Evolutionary conservation across 306 rosid genomes (phyloP).

Genomic region (Vicia sativa): DNA sequence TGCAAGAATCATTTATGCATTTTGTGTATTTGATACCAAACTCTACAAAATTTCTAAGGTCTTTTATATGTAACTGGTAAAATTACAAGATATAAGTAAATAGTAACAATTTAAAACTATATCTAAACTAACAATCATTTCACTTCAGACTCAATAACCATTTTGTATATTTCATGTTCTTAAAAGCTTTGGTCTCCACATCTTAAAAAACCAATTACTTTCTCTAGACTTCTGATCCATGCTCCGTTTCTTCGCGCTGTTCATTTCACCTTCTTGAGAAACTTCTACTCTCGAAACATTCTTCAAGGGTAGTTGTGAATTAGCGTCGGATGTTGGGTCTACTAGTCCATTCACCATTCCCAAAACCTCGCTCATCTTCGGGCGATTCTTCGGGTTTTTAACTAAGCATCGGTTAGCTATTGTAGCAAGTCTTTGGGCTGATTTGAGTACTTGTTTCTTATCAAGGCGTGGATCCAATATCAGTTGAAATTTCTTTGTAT

Average conservation of each 20-base stretch:
- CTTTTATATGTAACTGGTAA: background rate
- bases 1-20: constrained; percentile 21
- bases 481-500: constrained; percentile 69
- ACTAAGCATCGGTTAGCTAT: constrained; percentile 83
- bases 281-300: constrained; percentile 41
- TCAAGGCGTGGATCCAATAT: constrained; percentile 91
- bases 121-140: constrained; percentile 31
- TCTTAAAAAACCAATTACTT: constrained; percentile 59
- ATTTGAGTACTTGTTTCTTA: constrained; percentile 61
- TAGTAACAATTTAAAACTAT: constrained; percentile 22
- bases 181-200: constrained; percentile 62
- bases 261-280: constrained; percentile 41
- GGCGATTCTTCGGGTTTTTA: constrained; percentile 81
- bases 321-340: constrained; percentile 45
- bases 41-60: constrained; percentile 29
- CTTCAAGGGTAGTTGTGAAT: constrained; percentile 52
- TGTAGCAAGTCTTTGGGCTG: constrained; percentile 71
- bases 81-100: background rate
- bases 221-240: constrained; percentile 57
- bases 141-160: background rate
- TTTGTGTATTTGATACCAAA: constrained; percentile 1
- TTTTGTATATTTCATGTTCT: constrained; percentile 37
- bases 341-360: constrained; percentile 69
- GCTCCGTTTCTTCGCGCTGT: constrained; percentile 50
- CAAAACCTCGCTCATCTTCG: constrained; percentile 93